Evolutionary conservation across 2,329 filamentous ascomycete species (phyloP).

Genomic region (Raffaelea ambrosiae): DNA sequence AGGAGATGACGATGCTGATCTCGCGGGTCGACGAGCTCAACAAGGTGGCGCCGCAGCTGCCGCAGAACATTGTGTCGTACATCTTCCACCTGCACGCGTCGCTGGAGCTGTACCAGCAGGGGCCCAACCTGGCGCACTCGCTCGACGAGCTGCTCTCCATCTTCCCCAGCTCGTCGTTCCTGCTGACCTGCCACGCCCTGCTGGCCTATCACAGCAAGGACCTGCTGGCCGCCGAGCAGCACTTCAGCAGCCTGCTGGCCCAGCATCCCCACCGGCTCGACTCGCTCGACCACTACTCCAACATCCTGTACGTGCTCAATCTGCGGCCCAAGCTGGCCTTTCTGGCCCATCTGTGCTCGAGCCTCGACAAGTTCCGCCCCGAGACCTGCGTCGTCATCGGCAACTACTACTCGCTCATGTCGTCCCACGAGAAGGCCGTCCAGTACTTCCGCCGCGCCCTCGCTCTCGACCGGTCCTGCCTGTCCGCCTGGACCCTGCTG

Average conservation of each 20-base stretch:
- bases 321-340: slow-evolving; percentile 84
- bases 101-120: slow-evolving; percentile 85
- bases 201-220: slow-evolving; percentile 87
- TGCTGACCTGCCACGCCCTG: slow-evolving; percentile 82
- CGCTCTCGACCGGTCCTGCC: slow-evolving; percentile 79
- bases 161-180: slow-evolving; percentile 81
- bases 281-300: slow-evolving; percentile 90
- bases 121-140: slow-evolving; percentile 62
- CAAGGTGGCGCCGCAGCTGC: slow-evolving; percentile 61
- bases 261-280: slow-evolving; percentile 69
- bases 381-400: slow-evolving; percentile 96
- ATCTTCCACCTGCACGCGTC: slow-evolving; percentile 90
- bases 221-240: slow-evolving; percentile 56
- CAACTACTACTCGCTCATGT: slow-evolving; percentile 93
- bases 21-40: slow-evolving; percentile 76
- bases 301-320: slow-evolving; percentile 91
- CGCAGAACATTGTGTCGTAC: slow-evolving; percentile 84
- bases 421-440: slow-evolving; percentile 94
- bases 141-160: slow-evolving; percentile 72
- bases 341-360: slow-evolving; percentile 80
- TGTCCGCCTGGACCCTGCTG: slow-evolving; percentile 97
- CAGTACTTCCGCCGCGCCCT: slow-evolving; percentile 94
- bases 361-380: slow-evolving; percentile 89
- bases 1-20: slow-evolving; percentile 78
- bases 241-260: slow-evolving; percentile 73